Conservation (phyloP, 805 yeast species). For the Komagataella pastoris region DNA sequence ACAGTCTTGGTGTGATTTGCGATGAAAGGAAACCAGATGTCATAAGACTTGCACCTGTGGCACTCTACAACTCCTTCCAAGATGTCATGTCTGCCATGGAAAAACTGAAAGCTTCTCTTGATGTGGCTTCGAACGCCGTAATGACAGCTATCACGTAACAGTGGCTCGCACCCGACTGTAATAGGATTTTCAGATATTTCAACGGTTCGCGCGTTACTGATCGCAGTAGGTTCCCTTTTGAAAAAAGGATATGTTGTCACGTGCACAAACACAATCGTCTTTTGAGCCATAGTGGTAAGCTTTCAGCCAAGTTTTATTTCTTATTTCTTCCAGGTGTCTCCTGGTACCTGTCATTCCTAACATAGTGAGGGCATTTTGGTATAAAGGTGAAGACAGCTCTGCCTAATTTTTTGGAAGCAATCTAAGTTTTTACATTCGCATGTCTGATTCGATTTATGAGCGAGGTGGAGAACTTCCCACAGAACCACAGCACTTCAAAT, state of each 20-base stretch:
- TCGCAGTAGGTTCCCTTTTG: no score
- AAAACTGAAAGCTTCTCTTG: slow-evolving; percentile 28
- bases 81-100: slow-evolving; percentile 41
- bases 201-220: no score
- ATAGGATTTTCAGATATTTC: no score
- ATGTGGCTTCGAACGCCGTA: slow-evolving; percentile 1
- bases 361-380: background rate
- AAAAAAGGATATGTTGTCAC: background rate
- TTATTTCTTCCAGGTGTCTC: no score
- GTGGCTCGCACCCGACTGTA: background rate
- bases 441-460: background rate
- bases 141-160: background rate
- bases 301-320: background rate
- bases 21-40: slow-evolving; percentile 89
- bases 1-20: slow-evolving; percentile 51
- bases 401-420: background rate
- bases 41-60: slow-evolving; percentile 79
- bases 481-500: background rate
- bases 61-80: slow-evolving; percentile 65
- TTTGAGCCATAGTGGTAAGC: background rate
- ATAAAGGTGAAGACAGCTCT: background rate
- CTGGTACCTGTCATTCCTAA: background rate
- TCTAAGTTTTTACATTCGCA: background rate
- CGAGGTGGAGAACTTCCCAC: background rate
- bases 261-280: background rate